Evolutionary conservation across 2,329 filamentous ascomycete species (phyloP), one percentile per base, ranked within the genome.

Genomic region (Diplodia scrobiculata): DNA sequence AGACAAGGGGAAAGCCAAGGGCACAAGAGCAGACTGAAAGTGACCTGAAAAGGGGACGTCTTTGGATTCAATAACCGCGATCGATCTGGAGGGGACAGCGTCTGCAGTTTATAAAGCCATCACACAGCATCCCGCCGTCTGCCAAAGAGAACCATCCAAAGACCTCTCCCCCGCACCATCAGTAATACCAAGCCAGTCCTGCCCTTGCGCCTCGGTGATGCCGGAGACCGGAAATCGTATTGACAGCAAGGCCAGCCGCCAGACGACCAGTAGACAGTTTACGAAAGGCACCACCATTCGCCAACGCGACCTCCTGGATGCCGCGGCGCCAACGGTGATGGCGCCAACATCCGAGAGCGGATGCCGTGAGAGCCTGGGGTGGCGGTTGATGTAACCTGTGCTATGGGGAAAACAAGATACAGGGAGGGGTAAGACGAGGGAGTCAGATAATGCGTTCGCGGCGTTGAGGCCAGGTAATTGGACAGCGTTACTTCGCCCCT

Each of bases 401-500:
- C 58, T 45, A 50, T 36, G 58, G 17, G n/a, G 14, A 10, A 36
- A 36, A 34, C 27, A 27, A 25, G n/a, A 9, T 25, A 45, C 45
- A 21, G 58, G 41, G 58, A 62, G 58, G 41, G 29, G 58, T 62
- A 47, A 62, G 58, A 62, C n/a, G 58, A 62, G 58, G 58, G 54
- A 36, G 38, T 48, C n/a, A 51, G 41, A 62, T 62, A 32, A 50
- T 62, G 58, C 45, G 45, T 62, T 50, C 45, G 58, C 45, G n/a
- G 45, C 29, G 29, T 9, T 17, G 45, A 34, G 27, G 3, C 27
- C 14, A 13, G 27, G 41, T 36, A 38, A 62, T 62, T 62, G 58
- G 58, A 11, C 17, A 17, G 25, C 50, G 25, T 25, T 7, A 27
- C 11, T 25, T 50, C n/a, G 10, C 29, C 41, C 38, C 58, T 47